phyloP scores from a whole-genome alignment of 148 eudicot genomes.

The Vaccinium corymbosum region DNA sequence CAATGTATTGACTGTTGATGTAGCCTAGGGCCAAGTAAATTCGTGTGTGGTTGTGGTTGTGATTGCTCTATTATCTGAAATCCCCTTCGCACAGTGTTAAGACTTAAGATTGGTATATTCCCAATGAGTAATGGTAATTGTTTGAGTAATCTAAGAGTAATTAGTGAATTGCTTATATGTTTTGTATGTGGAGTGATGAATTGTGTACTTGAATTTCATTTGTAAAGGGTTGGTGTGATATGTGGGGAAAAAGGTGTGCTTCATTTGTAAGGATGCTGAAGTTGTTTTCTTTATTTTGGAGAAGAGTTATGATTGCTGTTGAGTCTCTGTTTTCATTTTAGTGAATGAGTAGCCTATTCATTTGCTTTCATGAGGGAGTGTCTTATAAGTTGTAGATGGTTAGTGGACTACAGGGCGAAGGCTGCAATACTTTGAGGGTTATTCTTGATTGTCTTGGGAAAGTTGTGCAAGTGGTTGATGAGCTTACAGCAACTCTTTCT shows the following conservation, averaged over 20 bases:
- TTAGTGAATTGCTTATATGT: neutral
- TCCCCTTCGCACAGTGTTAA: neutral
- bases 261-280: neutral
- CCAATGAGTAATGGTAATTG: neutral
- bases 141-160: neutral
- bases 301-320: neutral
- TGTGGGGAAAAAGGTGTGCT: neutral
- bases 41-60: neutral
- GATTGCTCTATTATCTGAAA: neutral
- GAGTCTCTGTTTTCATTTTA: neutral
- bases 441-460: conserved; percentile 7
- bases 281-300: conserved; percentile 4
- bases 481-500: neutral
- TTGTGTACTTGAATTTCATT: neutral
- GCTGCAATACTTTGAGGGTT: neutral
- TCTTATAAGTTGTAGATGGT: neutral
- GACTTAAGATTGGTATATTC: neutral
- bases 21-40: neutral
- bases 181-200: neutral
- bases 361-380: neutral
- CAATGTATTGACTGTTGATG: neutral
- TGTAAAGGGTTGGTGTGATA: neutral
- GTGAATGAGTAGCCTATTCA: neutral
- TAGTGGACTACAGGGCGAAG: neutral
- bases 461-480: neutral